Evolutionary conservation across 2,329 filamentous ascomycete species (phyloP).

Genomic region (Blumeriella jaapii): DNA sequence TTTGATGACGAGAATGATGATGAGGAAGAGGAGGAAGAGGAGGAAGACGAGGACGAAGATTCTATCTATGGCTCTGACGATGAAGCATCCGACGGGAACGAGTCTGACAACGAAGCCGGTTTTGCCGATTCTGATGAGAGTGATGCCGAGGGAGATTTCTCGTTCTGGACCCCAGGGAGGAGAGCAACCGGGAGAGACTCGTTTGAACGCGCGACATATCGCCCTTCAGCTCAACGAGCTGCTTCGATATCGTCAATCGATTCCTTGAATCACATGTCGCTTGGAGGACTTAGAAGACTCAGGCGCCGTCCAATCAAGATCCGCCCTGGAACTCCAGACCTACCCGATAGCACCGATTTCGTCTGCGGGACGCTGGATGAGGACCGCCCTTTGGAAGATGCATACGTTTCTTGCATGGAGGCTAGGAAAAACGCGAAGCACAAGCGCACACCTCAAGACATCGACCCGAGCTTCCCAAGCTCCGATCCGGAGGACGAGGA

Average conservation of each 20-base stretch:
- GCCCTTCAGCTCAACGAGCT: constrained; percentile 25
- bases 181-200: constrained; percentile 22
- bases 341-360: constrained; percentile 96
- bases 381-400: constrained; percentile 86
- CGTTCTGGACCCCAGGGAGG: constrained; percentile 46
- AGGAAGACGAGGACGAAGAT: constrained; percentile 39
- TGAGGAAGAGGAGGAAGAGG: constrained; percentile 47
- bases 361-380: constrained; percentile 98
- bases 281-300: constrained; percentile 11
- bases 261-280: constrained; percentile 29
- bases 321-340: constrained; percentile 61
- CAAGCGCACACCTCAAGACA: constrained; percentile 81
- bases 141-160: constrained; percentile 50
- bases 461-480: constrained; percentile 92
- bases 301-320: constrained; percentile 38
- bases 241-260: constrained; percentile 52
- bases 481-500: constrained; percentile 84
- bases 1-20: constrained; percentile 48
- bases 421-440: constrained; percentile 73
- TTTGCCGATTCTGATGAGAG: constrained; percentile 60
- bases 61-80: constrained; percentile 51
- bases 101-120: constrained; percentile 56
- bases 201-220: constrained; percentile 18
- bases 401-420: constrained; percentile 76
- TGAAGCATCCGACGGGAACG: constrained; percentile 55